A percentile compares a stretch with the other conserved stretches of the same genome.
These are phyloP conservation scores for Lachancea meyersii DNA, from an alignment of 805 yeast species.

Conservation along the genomic window DNA sequence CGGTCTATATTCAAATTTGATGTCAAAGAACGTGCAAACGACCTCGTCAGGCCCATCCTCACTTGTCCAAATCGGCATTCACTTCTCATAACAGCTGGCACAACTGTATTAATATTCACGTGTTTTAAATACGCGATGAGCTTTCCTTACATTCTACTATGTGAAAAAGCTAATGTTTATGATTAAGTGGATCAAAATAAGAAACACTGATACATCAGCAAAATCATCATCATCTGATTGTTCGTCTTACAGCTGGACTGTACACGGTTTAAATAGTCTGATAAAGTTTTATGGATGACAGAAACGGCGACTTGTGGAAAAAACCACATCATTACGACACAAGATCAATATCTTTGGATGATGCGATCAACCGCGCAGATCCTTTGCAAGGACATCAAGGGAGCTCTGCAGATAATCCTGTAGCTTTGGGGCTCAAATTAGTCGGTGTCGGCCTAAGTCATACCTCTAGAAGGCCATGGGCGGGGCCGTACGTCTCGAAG, in stretches of 20 bases:
- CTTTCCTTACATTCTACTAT: neutral
- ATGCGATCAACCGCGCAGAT: conserved; percentile 9
- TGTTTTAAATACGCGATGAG: neutral
- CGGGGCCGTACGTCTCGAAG: conserved; percentile 6
- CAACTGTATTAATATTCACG: neutral
- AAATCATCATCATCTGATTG: neutral
- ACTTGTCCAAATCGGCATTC: no score
- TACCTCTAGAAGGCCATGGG: neutral
- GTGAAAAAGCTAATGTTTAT: neutral
- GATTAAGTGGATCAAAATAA: neutral
- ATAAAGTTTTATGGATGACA: neutral
- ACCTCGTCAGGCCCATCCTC: no score
- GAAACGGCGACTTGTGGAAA: conserved; percentile 8
- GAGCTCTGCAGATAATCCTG: conserved; percentile 5
- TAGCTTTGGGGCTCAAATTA: conserved; percentile 17
- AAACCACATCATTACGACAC: conserved; percentile 14
- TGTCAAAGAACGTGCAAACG: no score
- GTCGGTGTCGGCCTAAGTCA: conserved; percentile 16
- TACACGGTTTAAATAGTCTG: neutral
- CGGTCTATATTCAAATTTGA: no score
- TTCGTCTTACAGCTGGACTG: neutral
- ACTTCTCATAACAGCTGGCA: no score
- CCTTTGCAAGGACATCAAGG: neutral
- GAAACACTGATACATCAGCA: neutral
- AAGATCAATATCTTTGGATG: conserved; percentile 16